phyloP scores from a whole-genome alignment of 768 basidiomycete genomes.

The Tricholoma terreum region DNA sequence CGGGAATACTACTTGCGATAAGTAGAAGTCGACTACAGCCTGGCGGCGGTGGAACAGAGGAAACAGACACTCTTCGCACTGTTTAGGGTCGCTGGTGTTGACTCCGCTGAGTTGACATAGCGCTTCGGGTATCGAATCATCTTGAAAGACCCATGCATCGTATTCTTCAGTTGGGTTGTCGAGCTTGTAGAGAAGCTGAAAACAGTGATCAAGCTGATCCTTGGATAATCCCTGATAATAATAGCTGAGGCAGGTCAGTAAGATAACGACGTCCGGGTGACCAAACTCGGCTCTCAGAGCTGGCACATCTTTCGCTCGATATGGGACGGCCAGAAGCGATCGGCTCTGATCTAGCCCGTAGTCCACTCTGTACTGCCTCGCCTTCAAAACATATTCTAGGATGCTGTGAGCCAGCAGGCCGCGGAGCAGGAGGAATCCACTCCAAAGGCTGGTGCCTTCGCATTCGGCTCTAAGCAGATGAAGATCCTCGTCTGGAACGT shows the following conservation, averaged over 20 bases:
- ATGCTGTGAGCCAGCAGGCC: slow-evolving; percentile 43
- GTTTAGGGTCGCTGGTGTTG: slow-evolving; percentile 39
- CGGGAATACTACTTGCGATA: slow-evolving; percentile 46
- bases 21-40: slow-evolving; percentile 43
- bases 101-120: slow-evolving; percentile 36
- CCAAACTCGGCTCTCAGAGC: slow-evolving; percentile 46
- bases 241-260: slow-evolving; percentile 46
- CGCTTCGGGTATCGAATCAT: slow-evolving; percentile 22
- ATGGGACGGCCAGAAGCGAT: slow-evolving; percentile 49
- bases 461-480: slow-evolving; percentile 12
- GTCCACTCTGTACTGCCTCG: slow-evolving; percentile 48
- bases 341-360: slow-evolving; percentile 44
- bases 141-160: slow-evolving; percentile 14
- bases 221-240: slow-evolving; percentile 45
- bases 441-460: slow-evolving; percentile 26
- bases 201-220: slow-evolving; percentile 34
- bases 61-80: slow-evolving; percentile 23
- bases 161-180: slow-evolving; percentile 44
- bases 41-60: slow-evolving; percentile 37
- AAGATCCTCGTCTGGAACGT: slow-evolving; percentile 1
- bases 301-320: slow-evolving; percentile 51
- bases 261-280: slow-evolving; percentile 47
- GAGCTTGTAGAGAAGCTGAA: slow-evolving; percentile 35
- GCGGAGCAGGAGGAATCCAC: slow-evolving; percentile 39
- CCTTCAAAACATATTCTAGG: slow-evolving; percentile 33